Evolutionary conservation across 345 rosid species (phyloP), one percentile per base, ranked within the genome.

Genomic region (Camelina neglecta): DNA sequence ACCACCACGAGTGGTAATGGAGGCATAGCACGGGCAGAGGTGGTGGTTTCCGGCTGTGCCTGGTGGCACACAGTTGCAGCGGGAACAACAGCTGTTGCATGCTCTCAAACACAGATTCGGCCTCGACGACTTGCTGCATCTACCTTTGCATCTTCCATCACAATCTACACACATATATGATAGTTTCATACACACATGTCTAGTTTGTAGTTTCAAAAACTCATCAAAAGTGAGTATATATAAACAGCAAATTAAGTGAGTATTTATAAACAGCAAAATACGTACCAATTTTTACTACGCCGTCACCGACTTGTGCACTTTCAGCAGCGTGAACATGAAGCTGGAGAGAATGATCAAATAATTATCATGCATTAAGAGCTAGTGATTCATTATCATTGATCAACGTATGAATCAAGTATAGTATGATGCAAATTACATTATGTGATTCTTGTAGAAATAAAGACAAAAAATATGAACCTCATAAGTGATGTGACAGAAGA

Each of bases 51-150:
- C 85, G 36, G 77, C 60, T 7, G 83, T 84, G 2, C 87, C 85
- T 11, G 87, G 85, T 65, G 87, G 86, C 2, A 81, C 87, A 67
- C 87, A 84, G 73, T 81, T 81, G 68, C 85, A 84, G 3, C 83
- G 75, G 3, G 29, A 31, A 58, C 87, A 84, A 69, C 87, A 81
- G 3, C n/a, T 84, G 55, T 77, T 74, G 71, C 85, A 84, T 10
- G 83, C 83, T 69, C 83, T 79, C 58, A 69, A 38, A 62, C 87
- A 81, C 7, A 76, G 72, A 21, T 84, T 81, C 2, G 65, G 16
- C 65, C 83, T 79, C n/a, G 83, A 79, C 10, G 84, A 60, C 55
- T 79, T 76, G 73, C 78, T 74, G 73, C 86, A 84, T 50, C 87
- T 84, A 6, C 39, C 71, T 33, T 5, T 18, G 65, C 86, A 83